Conservation (phyloP, 2,329 filamentous ascomycete genomes). For the Venturia carpophila region DNA sequence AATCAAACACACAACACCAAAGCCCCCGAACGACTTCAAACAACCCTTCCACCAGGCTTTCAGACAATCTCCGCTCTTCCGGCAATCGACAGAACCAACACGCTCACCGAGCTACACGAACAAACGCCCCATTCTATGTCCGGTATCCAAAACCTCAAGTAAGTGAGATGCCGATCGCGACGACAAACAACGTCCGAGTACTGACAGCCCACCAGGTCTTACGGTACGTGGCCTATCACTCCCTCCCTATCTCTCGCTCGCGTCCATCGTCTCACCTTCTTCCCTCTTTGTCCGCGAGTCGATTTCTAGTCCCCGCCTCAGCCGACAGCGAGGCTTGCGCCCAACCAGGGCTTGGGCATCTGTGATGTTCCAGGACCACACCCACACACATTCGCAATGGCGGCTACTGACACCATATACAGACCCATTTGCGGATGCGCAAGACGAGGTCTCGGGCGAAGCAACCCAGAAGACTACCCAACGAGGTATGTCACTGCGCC, state of each 20-base stretch:
- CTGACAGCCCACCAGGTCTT: conserved; percentile 15
- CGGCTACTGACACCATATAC: background rate
- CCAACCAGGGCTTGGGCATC: background rate
- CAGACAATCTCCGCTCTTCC: conserved; percentile 2
- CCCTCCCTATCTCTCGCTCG: background rate
- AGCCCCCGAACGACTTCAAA: background rate
- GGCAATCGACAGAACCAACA: background rate
- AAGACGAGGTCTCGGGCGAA: conserved; percentile 15
- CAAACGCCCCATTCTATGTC: conserved; percentile 15
- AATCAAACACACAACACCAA: background rate
- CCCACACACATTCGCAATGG: background rate
- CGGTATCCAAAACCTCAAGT: conserved; percentile 19
- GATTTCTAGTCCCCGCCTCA: background rate
- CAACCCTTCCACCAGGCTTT: background rate
- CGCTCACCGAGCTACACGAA: conserved; percentile 14
- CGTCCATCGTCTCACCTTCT: background rate
- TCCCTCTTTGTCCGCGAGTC: background rate
- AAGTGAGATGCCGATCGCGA: conserved; percentile 14
- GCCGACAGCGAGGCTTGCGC: background rate
- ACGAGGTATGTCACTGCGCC: background rate
- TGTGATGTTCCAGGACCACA: background rate
- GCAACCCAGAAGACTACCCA: conserved; percentile 15
- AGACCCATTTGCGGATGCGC: conserved; percentile 19
- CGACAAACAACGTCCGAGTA: background rate
- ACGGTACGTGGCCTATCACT: conserved; percentile 7